phyloP scores from a whole-genome alignment of 2,329 filamentous ascomycete species.

The Cladosporium sphaerospermum region DNA sequence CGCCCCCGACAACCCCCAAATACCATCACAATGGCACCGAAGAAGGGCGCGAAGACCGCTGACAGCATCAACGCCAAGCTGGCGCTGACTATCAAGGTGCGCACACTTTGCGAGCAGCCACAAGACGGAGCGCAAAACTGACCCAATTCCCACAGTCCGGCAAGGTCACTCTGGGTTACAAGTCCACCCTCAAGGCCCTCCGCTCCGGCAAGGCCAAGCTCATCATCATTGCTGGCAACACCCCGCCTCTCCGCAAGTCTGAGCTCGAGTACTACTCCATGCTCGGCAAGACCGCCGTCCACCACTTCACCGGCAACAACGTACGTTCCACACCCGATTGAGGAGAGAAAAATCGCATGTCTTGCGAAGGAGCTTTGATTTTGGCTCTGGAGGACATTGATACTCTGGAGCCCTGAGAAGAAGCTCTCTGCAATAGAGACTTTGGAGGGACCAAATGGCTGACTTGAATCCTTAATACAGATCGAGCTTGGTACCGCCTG shows the following conservation, averaged over 20 bases:
- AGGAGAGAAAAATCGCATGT: slow-evolving; percentile 17
- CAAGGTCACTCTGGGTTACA: slow-evolving; percentile 81
- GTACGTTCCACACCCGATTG: slow-evolving; percentile 56
- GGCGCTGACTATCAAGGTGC: slow-evolving; percentile 40
- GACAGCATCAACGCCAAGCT: slow-evolving; percentile 70
- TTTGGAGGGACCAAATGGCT: slow-evolving; percentile 73
- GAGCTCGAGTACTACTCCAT: slow-evolving; percentile 89
- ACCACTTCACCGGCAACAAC: slow-evolving; percentile 98
- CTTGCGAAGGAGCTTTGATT: slow-evolving; percentile 30
- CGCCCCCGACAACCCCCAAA: slow-evolving; percentile 6
- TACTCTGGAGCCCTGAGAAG: slow-evolving; percentile 71
- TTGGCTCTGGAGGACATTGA: slow-evolving; percentile 31
- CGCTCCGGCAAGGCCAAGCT: slow-evolving; percentile 97
- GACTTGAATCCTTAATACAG: slow-evolving; percentile 50
- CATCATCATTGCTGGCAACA: slow-evolving; percentile 92
- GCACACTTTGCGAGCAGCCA: slow-evolving; percentile 3
- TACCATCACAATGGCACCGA: slow-evolving; percentile 57
- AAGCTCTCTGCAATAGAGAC: slow-evolving; percentile 55
- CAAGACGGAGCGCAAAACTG: slow-evolving; percentile 11
- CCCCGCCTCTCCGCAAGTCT: slow-evolving; percentile 92
- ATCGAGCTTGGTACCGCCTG: slow-evolving; percentile 97
- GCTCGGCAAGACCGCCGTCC: slow-evolving; percentile 88
- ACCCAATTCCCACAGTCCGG: slow-evolving; percentile 32
- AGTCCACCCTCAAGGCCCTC: slow-evolving; percentile 82
- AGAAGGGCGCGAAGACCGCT: slow-evolving; percentile 82